Percentiles rank a stretch among this genome's conserved stretches.
phyloP scores from a whole-genome alignment of 495 filamentous ascomycete species.

The Recurvomyces mirabilis region DNA sequence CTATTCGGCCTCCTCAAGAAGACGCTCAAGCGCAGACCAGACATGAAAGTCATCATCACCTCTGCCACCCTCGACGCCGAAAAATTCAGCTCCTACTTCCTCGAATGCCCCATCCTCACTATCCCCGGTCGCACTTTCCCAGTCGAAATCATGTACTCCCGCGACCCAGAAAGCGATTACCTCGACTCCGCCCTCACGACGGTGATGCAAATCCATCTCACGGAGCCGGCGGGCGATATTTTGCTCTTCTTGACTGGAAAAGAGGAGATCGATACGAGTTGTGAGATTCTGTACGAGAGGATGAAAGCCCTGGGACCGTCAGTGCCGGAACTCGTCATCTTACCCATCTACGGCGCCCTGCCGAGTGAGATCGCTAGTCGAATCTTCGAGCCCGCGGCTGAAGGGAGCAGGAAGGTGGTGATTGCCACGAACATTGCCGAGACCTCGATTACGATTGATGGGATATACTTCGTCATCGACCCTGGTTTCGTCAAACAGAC shows the following conservation, averaged over 20 bases:
- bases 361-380: slow-evolving; percentile 87
- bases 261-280: slow-evolving; percentile 94
- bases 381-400: slow-evolving; percentile 88
- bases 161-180: slow-evolving; percentile 93
- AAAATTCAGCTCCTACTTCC: slow-evolving; percentile 93
- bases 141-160: slow-evolving; percentile 87
- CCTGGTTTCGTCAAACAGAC: slow-evolving; percentile 98
- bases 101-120: slow-evolving; percentile 86
- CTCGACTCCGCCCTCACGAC: slow-evolving; percentile 90
- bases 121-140: slow-evolving; percentile 93
- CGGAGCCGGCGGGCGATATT: slow-evolving; percentile 83
- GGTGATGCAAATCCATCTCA: slow-evolving; percentile 96
- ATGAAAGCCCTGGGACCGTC: slow-evolving; percentile 91
- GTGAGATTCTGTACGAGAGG: slow-evolving; percentile 83
- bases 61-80: slow-evolving; percentile 94
- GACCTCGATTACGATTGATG: slow-evolving; percentile 93
- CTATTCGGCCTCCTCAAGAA: slow-evolving; percentile 93
- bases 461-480: slow-evolving; percentile 95
- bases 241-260: slow-evolving; percentile 92
- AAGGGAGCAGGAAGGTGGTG: slow-evolving; percentile 83
- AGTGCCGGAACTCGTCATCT: slow-evolving; percentile 84
- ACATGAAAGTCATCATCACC: slow-evolving; percentile 90
- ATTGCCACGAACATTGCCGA: slow-evolving; percentile 99
- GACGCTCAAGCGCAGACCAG: slow-evolving; percentile 71
- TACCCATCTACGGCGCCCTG: slow-evolving; percentile 88